Evolutionary conservation across 306 rosid species (phyloP).

Genomic region (Malus sylvestris): DNA sequence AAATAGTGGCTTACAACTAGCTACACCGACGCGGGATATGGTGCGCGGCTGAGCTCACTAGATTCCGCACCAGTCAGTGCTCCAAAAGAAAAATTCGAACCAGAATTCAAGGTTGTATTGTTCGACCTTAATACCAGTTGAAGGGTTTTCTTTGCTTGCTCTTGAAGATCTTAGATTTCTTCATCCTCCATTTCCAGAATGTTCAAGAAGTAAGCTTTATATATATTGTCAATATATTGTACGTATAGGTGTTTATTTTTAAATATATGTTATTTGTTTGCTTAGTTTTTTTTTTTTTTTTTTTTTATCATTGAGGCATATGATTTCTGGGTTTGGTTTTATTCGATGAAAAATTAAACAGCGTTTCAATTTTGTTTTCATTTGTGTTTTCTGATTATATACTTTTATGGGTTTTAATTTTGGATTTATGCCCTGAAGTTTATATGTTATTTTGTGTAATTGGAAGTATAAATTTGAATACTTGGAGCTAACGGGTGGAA

Average conservation of each 20-base stretch:
- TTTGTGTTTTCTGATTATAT: background rate
- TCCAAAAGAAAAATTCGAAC: background rate
- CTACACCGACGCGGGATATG: too few species aligned
- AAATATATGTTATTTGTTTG: background rate
- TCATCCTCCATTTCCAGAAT: slow-evolving; percentile 2
- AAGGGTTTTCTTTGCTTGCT: background rate
- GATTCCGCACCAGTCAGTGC: background rate
- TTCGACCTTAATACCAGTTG: background rate
- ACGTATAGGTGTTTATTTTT: background rate
- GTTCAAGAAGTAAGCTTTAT: slow-evolving; percentile 31
- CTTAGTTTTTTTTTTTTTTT: background rate
- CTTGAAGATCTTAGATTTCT: background rate
- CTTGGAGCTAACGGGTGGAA: too few species aligned
- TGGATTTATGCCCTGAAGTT: too few species aligned
- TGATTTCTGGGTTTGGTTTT: slow-evolving; percentile 5
- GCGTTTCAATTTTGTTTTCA: background rate
- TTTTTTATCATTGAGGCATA: background rate
- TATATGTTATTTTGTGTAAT: too few species aligned
- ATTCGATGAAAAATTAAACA: background rate
- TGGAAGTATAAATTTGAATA: too few species aligned
- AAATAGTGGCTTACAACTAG: too few species aligned
- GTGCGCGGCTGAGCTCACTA: too few species aligned
- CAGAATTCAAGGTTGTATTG: background rate
- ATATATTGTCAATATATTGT: background rate
- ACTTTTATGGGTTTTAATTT: background rate